Conservation (phyloP, 345 rosid genomes). For the Linum trigynum region DNA sequence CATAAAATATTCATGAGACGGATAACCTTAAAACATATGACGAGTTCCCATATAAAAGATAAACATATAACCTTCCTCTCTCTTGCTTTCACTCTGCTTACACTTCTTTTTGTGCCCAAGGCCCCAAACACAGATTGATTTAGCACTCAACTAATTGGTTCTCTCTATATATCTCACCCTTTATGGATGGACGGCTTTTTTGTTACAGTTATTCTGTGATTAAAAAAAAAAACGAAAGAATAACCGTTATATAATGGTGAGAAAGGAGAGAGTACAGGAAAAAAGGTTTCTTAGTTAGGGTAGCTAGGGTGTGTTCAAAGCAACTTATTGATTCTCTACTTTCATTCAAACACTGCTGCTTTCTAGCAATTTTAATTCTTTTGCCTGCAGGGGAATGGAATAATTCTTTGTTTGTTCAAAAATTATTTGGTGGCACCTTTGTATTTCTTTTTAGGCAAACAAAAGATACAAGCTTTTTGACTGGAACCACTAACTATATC, state of each 20-base stretch:
- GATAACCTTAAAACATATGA: too few species aligned
- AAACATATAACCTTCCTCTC: neutral
- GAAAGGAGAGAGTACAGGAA: slow-evolving; percentile 1
- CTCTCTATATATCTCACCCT: neutral
- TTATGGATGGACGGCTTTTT: slow-evolving; percentile 18
- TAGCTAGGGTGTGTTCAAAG: slow-evolving; percentile 30
- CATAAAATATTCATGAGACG: too few species aligned
- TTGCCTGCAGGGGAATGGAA: neutral
- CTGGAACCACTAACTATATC: slow-evolving; percentile 16
- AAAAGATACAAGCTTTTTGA: slow-evolving; percentile 50
- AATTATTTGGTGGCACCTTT: slow-evolving; percentile 30
- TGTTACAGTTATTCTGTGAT: slow-evolving; percentile 16
- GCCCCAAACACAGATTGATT: neutral
- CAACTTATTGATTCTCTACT: slow-evolving; percentile 18
- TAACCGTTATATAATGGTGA: slow-evolving; percentile 14
- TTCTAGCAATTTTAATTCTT: slow-evolving; percentile 21
- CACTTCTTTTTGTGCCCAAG: slow-evolving; percentile 18
- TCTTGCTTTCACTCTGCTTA: slow-evolving; percentile 25
- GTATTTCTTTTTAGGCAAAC: slow-evolving; percentile 50
- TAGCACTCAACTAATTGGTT: slow-evolving; percentile 13
- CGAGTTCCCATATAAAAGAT: too few species aligned
- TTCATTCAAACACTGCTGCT: slow-evolving; percentile 37
- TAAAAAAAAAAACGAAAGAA: slow-evolving; percentile 5
- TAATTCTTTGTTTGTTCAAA: slow-evolving; percentile 33
- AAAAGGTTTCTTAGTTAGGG: neutral